Evolutionary conservation across 2,329 filamentous ascomycete genomes (phyloP).

Genomic region (Sarocladium kiliense): DNA sequence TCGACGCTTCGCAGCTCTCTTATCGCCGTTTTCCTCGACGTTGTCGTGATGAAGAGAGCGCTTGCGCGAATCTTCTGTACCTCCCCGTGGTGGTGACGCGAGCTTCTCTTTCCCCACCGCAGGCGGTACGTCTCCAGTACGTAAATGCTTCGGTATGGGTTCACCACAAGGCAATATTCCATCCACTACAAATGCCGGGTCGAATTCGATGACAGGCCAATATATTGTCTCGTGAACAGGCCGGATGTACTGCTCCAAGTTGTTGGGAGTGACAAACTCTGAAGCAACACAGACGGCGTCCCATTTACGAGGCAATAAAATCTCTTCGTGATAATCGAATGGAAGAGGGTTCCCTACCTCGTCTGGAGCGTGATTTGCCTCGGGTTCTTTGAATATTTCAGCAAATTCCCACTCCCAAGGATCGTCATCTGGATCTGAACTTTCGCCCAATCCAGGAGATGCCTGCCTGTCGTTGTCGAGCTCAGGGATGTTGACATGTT

Average conservation of each 20-base stretch:
- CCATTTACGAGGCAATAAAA: constrained; percentile 40
- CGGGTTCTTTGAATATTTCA: constrained; percentile 31
- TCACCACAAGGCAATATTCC: constrained; percentile 2
- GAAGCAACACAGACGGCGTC: constrained; percentile 39
- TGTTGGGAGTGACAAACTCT: constrained; percentile 36
- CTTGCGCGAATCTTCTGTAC: background rate
- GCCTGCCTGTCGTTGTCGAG: background rate
- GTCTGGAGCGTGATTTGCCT: constrained; percentile 32
- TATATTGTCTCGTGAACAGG: constrained; percentile 34
- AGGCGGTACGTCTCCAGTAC: constrained; percentile 12
- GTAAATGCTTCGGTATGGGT: background rate
- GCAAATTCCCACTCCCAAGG: constrained; percentile 33
- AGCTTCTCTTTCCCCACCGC: background rate
- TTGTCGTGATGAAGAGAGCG: background rate
- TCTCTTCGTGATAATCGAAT: constrained; percentile 35
- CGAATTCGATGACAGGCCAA: constrained; percentile 35
- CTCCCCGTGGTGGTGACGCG: background rate
- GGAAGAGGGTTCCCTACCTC: constrained; percentile 42
- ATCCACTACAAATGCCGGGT: constrained; percentile 34
- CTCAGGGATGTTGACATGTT: background rate
- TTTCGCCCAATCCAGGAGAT: background rate
- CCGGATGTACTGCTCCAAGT: constrained; percentile 35
- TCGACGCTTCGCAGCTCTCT: background rate
- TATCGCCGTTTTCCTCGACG: background rate
- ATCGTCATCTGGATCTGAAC: constrained; percentile 20